A percentile compares a stretch with the other conserved stretches of the same genome.
These are phyloP conservation scores for Saccharomyces mikatae DNA, from an alignment of 805 yeast genomes.

Conservation along the genomic window DNA sequence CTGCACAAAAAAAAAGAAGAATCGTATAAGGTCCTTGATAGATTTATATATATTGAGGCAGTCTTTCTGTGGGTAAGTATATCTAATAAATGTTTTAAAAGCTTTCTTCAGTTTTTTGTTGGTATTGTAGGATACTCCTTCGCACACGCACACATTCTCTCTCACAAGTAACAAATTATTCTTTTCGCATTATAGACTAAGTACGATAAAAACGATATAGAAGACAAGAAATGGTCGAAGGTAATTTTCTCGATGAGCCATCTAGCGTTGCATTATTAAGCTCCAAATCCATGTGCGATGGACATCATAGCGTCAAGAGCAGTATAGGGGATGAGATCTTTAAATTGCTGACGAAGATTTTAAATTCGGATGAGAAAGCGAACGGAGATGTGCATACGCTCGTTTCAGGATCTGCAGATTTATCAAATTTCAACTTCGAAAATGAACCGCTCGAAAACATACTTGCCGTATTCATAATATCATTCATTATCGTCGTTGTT, in stretches of 20 bases:
- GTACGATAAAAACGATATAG: neutral
- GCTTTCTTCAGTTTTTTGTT: neutral
- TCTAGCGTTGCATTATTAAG: neutral
- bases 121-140: neutral
- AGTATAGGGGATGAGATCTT: neutral
- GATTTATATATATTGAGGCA: neutral
- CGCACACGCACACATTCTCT: neutral
- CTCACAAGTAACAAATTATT: neutral
- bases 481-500: neutral
- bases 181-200: neutral
- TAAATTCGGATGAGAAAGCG: neutral
- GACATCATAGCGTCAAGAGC: neutral
- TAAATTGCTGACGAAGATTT: neutral
- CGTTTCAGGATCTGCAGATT: neutral
- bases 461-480: neutral
- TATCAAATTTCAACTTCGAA: neutral
- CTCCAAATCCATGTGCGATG: neutral
- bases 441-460: conserved; percentile 1
- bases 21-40: neutral
- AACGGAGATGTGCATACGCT: neutral
- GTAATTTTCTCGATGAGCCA: neutral
- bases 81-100: neutral
- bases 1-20: neutral
- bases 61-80: neutral
- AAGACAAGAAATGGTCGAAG: neutral